Conservation (phyloP, 2,329 filamentous ascomycete species). For the Microsporum ferrugineum region DNA sequence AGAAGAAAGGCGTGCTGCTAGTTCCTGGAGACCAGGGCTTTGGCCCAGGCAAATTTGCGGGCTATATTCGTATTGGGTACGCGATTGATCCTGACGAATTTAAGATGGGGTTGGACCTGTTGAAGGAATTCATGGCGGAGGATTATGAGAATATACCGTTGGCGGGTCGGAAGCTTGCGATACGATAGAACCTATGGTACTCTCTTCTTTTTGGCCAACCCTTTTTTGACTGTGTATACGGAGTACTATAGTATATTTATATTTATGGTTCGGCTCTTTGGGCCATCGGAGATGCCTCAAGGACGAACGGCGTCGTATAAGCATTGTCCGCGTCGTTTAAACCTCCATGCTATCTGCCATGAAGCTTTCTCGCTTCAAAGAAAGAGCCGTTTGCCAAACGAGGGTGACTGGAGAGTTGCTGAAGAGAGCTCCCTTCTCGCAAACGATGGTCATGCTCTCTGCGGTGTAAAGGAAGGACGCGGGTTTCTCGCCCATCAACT, state of each 20-base stretch:
- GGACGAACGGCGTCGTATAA: not conserved
- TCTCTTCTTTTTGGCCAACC: not conserved
- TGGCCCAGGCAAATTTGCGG: constrained; percentile 56
- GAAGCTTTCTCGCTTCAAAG: not conserved
- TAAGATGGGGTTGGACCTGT: constrained; percentile 49
- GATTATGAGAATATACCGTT: constrained; percentile 42
- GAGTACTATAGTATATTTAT: not conserved
- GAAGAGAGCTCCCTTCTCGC: too few species aligned
- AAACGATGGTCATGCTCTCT: too few species aligned
- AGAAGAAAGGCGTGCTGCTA: constrained; percentile 60
- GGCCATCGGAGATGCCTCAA: not conserved
- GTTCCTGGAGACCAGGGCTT: constrained; percentile 65
- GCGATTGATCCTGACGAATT: constrained; percentile 61
- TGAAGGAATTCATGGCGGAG: constrained; percentile 45
- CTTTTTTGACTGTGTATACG: not conserved
- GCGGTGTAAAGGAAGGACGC: not conserved
- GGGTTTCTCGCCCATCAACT: not conserved
- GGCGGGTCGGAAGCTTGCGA: constrained; percentile 7
- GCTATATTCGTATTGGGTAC: constrained; percentile 68
- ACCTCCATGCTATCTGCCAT: not conserved
- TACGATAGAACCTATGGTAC: not conserved
- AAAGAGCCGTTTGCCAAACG: too few species aligned
- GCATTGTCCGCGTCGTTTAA: not conserved
- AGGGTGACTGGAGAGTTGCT: too few species aligned
- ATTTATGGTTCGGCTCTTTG: not conserved